Conservation (phyloP, 192 early-diverging fungal species). For the Fimicolochytrium jonesii region DNA sequence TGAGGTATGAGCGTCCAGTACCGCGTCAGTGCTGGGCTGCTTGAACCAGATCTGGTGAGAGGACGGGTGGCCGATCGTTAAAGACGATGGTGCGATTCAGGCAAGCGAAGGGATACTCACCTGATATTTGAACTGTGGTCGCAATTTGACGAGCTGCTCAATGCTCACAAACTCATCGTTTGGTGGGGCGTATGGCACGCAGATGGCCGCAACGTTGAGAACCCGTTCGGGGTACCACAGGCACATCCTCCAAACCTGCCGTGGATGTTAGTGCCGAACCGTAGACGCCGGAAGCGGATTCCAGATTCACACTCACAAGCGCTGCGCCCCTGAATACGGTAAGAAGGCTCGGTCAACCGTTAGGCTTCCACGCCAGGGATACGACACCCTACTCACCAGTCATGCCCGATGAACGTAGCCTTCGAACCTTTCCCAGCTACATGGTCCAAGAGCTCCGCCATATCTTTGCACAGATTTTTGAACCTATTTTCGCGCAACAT, state of each 20-base stretch:
- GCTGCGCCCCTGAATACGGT: too few species aligned
- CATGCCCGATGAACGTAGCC: conserved; percentile 60
- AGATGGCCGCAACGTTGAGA: conserved; percentile 43
- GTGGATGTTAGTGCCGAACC: not conserved
- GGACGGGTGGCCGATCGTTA: not conserved
- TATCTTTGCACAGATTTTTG: conserved; percentile 48
- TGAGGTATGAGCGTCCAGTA: conserved; percentile 35
- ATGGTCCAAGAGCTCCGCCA: conserved; percentile 56
- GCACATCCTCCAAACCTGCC: conserved; percentile 54
- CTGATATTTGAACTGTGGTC: conserved; percentile 56
- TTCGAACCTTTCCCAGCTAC: conserved; percentile 34
- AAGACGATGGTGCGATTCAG: too few species aligned
- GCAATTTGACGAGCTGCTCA: conserved; percentile 40
- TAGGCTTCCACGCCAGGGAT: too few species aligned
- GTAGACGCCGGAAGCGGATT: too few species aligned
- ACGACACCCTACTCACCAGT: conserved; percentile 47
- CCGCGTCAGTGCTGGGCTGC: conserved; percentile 33
- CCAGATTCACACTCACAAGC: too few species aligned
- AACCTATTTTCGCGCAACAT: not conserved
- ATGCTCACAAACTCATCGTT: conserved; percentile 23
- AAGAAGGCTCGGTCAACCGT: too few species aligned
- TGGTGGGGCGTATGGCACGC: conserved; percentile 52
- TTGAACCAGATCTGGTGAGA: conserved; percentile 18
- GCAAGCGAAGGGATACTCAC: conserved; percentile 19
- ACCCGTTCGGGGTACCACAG: conserved; percentile 59